Evolutionary conservation across 208 protist species (phyloP).

Genomic region (Jaenimonas drosophilae): DNA sequence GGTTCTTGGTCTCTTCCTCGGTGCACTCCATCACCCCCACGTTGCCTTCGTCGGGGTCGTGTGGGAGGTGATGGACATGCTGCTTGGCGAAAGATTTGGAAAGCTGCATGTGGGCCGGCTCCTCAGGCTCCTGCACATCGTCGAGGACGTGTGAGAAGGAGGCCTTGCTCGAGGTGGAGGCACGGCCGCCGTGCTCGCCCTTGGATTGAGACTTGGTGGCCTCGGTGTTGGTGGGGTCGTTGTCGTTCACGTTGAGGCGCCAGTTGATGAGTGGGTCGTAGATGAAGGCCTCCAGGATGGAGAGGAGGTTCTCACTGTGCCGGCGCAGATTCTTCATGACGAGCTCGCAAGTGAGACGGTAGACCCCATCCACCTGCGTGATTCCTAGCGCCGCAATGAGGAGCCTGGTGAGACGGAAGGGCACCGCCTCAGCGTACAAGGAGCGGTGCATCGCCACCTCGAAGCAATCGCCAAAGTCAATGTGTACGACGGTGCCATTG

Average conservation of each 20-base stretch:
- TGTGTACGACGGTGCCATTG: constrained; percentile 98
- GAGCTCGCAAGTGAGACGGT: constrained; percentile 94
- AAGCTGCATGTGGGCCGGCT: constrained; percentile 43
- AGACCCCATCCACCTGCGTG: constrained; percentile 98
- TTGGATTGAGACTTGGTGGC: constrained; percentile 1
- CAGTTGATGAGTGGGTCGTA: constrained; percentile 99
- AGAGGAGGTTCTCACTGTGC: constrained; percentile 98
- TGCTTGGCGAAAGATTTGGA: constrained; percentile 59
- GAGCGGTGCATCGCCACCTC: constrained; percentile 98
- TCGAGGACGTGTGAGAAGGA: constrained; percentile 3
- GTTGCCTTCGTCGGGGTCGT: not conserved
- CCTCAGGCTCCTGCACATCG: too few relatives aligned
- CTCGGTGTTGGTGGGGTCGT: constrained; percentile 10
- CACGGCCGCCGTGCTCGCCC: too few relatives aligned
- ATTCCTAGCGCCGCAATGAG: constrained; percentile 98
- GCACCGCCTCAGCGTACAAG: constrained; percentile 99
- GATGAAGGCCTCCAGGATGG: constrained; percentile 99
- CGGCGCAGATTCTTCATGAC: constrained; percentile 98
- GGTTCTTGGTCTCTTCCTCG: constrained; percentile 72
- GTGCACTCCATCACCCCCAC: constrained; percentile 8
- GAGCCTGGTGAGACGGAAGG: constrained; percentile 99
- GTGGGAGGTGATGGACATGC: constrained; percentile 6
- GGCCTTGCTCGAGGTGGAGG: not conserved
- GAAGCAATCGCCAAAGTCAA: constrained; percentile 99
- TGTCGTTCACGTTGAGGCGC: constrained; percentile 84